A percentile compares a stretch with the other conserved stretches of the same genome.
phyloP scores from a whole-genome alignment of 306 rosid genomes.

The Prunus mume region DNA sequence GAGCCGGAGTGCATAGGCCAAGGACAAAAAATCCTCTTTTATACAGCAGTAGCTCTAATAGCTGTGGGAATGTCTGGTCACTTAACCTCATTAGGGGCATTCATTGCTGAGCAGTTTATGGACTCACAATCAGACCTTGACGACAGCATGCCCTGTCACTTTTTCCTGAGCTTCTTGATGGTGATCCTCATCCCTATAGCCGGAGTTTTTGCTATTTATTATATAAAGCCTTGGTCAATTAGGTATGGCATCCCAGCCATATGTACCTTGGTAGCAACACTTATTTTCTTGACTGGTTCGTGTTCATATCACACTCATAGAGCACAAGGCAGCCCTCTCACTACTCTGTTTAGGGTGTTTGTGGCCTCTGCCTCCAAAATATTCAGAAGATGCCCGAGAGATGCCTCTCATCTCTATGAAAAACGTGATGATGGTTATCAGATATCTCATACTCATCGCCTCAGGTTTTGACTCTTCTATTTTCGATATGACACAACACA shows the following conservation, averaged over 20 bases:
- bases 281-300: constrained; percentile 22
- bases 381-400: neutral
- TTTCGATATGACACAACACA: neutral
- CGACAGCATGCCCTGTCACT: neutral
- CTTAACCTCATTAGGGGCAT: neutral
- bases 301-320: neutral
- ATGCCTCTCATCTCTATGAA: constrained; percentile 8
- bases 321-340: constrained; percentile 28
- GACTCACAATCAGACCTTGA: neutral
- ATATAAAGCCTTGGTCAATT: constrained; percentile 24
- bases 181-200: neutral
- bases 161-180: neutral
- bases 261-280: constrained; percentile 3
- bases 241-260: constrained; percentile 21
- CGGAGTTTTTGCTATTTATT: constrained; percentile 18
- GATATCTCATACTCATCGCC: constrained; percentile 2
- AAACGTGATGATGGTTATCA: neutral
- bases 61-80: constrained; percentile 26
- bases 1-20: constrained; percentile 18
- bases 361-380: constrained; percentile 25
- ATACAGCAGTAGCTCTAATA: constrained; percentile 15
- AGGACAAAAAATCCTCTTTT: constrained; percentile 19
- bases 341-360: constrained; percentile 21
- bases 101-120: neutral
- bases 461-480: constrained; percentile 8